These are phyloP conservation scores for Davidsoniella neocaledoniae DNA, from an alignment of 2,329 filamentous ascomycete species.

Conservation along the genomic window DNA sequence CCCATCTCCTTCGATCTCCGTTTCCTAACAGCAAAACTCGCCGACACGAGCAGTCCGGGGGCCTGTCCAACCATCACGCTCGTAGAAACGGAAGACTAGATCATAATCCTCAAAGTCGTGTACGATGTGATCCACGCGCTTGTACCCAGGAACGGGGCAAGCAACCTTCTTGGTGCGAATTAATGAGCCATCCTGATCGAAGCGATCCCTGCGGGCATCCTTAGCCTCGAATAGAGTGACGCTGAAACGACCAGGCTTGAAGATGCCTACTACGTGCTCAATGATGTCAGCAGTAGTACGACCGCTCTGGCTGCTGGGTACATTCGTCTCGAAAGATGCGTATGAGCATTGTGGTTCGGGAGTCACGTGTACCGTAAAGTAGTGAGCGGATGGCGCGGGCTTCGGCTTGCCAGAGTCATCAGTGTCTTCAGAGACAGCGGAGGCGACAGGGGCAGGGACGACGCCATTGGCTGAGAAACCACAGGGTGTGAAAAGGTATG, in stretches of 20 bases:
- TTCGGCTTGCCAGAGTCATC: background rate
- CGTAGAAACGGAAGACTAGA: constrained; percentile 90
- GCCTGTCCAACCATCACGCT: constrained; percentile 62
- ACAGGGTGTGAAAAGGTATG: constrained; percentile 91
- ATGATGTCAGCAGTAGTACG: constrained; percentile 82
- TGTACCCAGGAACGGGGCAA: constrained; percentile 60
- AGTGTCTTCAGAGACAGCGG: constrained; percentile 25
- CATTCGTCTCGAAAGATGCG: constrained; percentile 96
- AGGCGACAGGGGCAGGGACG: constrained; percentile 52
- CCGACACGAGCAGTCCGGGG: constrained; percentile 36
- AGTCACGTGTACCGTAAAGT: constrained; percentile 97
- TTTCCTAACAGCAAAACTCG: constrained; percentile 21
- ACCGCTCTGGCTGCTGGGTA: constrained; percentile 74
- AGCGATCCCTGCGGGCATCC: constrained; percentile 17
- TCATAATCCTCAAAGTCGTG: constrained; percentile 97
- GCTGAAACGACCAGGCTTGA: constrained; percentile 94
- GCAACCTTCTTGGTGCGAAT: constrained; percentile 26
- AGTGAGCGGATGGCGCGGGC: constrained; percentile 46
- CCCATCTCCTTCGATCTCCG: background rate
- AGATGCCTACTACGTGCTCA: constrained; percentile 85
- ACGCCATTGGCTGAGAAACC: constrained; percentile 97
- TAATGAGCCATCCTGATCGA: constrained; percentile 15
- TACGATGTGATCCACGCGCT: constrained; percentile 81
- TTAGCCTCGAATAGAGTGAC: constrained; percentile 94
- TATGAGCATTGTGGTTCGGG: constrained; percentile 95